Conservation (phyloP, 257 asterid species). For the Ilex asprella region DNA sequence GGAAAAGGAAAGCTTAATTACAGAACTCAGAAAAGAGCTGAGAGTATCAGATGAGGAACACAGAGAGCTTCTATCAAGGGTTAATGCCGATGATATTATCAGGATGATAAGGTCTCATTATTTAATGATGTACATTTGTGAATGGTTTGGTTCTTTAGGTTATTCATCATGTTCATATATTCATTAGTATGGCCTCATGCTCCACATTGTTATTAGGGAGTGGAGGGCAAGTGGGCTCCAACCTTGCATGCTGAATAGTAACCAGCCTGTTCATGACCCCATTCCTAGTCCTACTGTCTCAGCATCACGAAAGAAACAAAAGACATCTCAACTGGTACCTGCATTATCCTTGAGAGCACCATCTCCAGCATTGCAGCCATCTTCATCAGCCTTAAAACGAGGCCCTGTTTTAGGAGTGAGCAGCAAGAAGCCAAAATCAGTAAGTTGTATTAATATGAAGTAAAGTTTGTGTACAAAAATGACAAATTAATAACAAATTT, state of each 20-base stretch:
- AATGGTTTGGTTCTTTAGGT: neutral
- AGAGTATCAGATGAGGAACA: neutral
- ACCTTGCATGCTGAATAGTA: slow-evolving; percentile 17
- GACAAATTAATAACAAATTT: neutral
- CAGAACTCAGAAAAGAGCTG: neutral
- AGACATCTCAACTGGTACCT: slow-evolving; percentile 21
- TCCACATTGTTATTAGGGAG: slow-evolving; percentile 15
- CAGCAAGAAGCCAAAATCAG: slow-evolving; percentile 59
- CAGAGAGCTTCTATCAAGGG: neutral
- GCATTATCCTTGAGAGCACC: slow-evolving; percentile 25
- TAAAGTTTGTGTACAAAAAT: neutral
- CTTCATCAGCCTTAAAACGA: slow-evolving; percentile 57
- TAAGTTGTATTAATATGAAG: slow-evolving; percentile 19
- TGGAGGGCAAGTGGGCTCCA: slow-evolving; percentile 31
- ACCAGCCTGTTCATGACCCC: slow-evolving; percentile 28
- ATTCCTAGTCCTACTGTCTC: slow-evolving; percentile 28
- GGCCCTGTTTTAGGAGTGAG: slow-evolving; percentile 46
- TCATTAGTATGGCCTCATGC: neutral
- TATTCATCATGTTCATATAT: neutral
- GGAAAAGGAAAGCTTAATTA: neutral
- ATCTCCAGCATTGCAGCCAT: slow-evolving; percentile 38
- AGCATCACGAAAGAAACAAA: slow-evolving; percentile 26
- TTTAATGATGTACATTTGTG: neutral
- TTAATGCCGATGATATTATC: neutral
- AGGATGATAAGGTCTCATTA: neutral